A percentile compares a stretch with the other conserved stretches of the same genome.
Evolutionary conservation across 1,284 basidiomycete genomes (phyloP).

Genomic region (Vanrija sp.): DNA sequence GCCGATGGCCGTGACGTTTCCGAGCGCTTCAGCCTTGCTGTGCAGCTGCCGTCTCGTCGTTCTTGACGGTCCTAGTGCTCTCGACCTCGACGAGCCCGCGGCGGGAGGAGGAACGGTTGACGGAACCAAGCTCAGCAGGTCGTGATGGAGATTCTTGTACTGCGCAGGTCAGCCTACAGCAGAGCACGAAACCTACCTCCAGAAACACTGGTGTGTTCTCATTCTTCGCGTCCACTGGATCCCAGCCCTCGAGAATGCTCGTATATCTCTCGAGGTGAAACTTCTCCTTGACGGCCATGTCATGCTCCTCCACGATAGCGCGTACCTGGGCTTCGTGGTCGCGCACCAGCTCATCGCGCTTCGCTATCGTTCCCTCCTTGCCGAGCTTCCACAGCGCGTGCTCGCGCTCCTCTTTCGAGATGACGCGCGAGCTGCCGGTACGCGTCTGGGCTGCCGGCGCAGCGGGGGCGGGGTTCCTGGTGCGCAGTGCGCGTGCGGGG

Average conservation of each 20-base stretch:
- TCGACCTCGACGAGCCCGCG: neutral
- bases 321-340: slow-evolving; percentile 61
- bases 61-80: slow-evolving; percentile 16
- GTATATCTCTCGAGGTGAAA: slow-evolving; percentile 80
- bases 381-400: slow-evolving; percentile 22
- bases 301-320: slow-evolving; percentile 63
- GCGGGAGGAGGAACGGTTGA: neutral
- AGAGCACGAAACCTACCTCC: slow-evolving; percentile 54
- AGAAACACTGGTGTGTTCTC: slow-evolving; percentile 70
- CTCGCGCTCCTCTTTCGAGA: slow-evolving; percentile 25
- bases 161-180: slow-evolving; percentile 3
- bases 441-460: neutral
- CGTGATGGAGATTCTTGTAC: slow-evolving; percentile 34
- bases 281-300: slow-evolving; percentile 72
- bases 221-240: slow-evolving; percentile 69
- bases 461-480: neutral
- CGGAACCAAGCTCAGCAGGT: slow-evolving; percentile 32
- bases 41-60: slow-evolving; percentile 40
- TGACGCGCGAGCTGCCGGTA: slow-evolving; percentile 1
- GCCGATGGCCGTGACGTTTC: slow-evolving; percentile 11
- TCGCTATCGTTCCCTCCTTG: slow-evolving; percentile 23
- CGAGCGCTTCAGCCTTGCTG: slow-evolving; percentile 32
- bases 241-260: slow-evolving; percentile 63
- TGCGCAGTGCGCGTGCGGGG: neutral
- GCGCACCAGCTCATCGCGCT: slow-evolving; percentile 53